Conservation (phyloP, 495 filamentous ascomycete genomes). For the Podospora anserina region DNA sequence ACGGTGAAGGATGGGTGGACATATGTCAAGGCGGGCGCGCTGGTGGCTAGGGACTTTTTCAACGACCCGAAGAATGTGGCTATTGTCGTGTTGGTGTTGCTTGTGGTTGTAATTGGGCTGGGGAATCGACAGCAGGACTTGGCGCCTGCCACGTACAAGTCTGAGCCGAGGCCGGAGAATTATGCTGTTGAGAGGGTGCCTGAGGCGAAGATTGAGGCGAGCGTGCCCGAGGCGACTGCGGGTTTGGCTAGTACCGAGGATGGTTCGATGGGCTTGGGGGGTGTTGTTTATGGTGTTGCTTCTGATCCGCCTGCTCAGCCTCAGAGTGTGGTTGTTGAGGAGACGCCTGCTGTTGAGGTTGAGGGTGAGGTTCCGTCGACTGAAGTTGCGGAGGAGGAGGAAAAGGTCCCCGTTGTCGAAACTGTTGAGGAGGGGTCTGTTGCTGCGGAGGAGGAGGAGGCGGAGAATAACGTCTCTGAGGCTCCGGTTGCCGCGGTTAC, state of each 20-base stretch:
- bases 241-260: not conserved
- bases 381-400: not conserved
- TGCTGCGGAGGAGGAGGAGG: no score
- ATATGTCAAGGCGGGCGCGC: not conserved
- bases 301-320: not conserved
- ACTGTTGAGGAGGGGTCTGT: not conserved
- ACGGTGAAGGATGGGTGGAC: not conserved
- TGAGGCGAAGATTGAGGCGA: not conserved
- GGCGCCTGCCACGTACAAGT: conserved; percentile 3
- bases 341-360: not conserved
- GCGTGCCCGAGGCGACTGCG: not conserved
- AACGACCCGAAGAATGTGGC: conserved; percentile 69
- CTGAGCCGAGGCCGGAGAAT: not conserved
- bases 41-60: conserved; percentile 35
- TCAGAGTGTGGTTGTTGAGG: not conserved
- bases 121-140: conserved; percentile 8
- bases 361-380: not conserved
- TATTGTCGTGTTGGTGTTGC: conserved; percentile 58
- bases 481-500: not conserved
- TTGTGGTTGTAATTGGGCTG: conserved; percentile 49
- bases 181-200: not conserved
- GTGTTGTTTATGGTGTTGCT: not conserved
- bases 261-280: not conserved
- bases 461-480: not conserved
- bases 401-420: not conserved